Evolutionary conservation across 768 basidiomycete species (phyloP).

Genomic region (Termitomyces sp.): DNA sequence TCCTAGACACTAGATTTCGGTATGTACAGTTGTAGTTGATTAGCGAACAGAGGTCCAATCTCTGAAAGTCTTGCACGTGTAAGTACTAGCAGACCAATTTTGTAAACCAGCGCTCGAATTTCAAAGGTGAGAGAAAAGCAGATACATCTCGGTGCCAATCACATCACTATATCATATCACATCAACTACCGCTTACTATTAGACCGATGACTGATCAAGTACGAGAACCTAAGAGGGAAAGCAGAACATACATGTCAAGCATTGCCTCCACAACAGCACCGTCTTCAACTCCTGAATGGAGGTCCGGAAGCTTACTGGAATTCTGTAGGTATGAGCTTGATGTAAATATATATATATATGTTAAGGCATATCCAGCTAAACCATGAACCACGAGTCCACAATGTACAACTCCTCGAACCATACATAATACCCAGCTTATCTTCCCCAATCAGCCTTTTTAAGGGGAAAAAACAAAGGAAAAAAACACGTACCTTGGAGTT

Average conservation of each 20-base stretch:
- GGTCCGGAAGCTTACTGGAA: slow-evolving; percentile 67
- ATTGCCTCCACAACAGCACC: slow-evolving; percentile 88
- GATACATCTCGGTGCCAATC: no score
- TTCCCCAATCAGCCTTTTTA: slow-evolving; percentile 74
- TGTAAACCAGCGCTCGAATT: no score
- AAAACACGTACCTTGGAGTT: slow-evolving; percentile 58
- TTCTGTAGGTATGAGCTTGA: slow-evolving; percentile 38
- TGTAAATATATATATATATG: not conserved
- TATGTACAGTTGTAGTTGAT: no score
- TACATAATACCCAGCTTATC: slow-evolving; percentile 92
- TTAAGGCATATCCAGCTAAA: not conserved
- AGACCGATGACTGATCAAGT: no score
- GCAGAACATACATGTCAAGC: slow-evolving; percentile 86
- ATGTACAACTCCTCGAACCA: slow-evolving; percentile 89
- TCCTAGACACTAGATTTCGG: not conserved
- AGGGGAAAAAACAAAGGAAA: not conserved
- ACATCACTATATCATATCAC: no score
- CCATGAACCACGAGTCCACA: slow-evolving; percentile 66
- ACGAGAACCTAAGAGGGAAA: not conserved
- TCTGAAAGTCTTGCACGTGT: no score
- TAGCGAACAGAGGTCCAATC: no score
- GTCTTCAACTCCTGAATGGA: slow-evolving; percentile 94
- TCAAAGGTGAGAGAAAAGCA: no score
- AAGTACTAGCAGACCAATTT: no score
- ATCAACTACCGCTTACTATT: no score